Conservation (phyloP, 495 filamentous ascomycete genomes). For the Beverwykella pulmonaria region DNA sequence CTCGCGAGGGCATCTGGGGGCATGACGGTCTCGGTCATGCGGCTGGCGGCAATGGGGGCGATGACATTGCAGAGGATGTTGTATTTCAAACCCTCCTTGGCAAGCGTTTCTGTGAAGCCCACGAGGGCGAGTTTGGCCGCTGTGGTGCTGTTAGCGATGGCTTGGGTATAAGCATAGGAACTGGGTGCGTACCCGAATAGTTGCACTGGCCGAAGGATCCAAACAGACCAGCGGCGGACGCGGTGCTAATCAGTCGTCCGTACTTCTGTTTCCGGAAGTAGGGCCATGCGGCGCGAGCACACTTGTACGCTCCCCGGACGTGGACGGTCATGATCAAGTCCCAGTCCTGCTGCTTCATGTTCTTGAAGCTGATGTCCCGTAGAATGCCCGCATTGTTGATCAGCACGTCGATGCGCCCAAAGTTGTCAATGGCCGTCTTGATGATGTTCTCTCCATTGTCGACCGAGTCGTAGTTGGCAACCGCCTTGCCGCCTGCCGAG, state of each 20-base stretch:
- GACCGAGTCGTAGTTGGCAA: slow-evolving; percentile 98
- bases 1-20: slow-evolving; percentile 87
- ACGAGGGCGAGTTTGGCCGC: slow-evolving; percentile 96
- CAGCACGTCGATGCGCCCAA: slow-evolving; percentile 90
- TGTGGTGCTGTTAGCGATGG: slow-evolving; percentile 38
- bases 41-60: slow-evolving; percentile 91
- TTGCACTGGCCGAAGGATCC: slow-evolving; percentile 96
- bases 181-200: slow-evolving; percentile 68
- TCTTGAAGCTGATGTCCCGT: slow-evolving; percentile 96
- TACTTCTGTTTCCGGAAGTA: slow-evolving; percentile 99
- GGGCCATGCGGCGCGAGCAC: slow-evolving; percentile 93
- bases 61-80: slow-evolving; percentile 97
- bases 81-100: slow-evolving; percentile 97
- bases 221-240: slow-evolving; percentile 93
- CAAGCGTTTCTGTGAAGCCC: slow-evolving; percentile 96
- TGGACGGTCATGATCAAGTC: slow-evolving; percentile 92
- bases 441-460: slow-evolving; percentile 94
- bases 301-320: slow-evolving; percentile 96
- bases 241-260: slow-evolving; percentile 92
- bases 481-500: slow-evolving; percentile 89
- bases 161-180: not conserved
- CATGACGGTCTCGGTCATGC: slow-evolving; percentile 98
- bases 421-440: slow-evolving; percentile 89
- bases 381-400: slow-evolving; percentile 99
- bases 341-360: slow-evolving; percentile 98